Base-by-base conservation (phyloP, 306 rosid species). In the Glycyrrhiza uralensis region DNA sequence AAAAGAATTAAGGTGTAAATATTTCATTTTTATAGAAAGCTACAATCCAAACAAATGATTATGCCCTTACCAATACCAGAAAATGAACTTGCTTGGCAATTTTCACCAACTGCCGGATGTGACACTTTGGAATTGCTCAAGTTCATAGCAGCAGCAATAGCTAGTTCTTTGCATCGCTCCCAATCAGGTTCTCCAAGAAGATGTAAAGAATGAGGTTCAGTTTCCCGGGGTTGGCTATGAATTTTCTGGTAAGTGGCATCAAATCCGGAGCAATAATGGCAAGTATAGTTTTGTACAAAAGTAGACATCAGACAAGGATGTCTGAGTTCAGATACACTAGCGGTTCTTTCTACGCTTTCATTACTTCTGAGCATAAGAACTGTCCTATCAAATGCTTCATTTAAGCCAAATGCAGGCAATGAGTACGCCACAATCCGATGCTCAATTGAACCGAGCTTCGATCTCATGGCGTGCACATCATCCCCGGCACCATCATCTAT, bases 301-400 rank as follows among this genome's bases (percentile, higher is more conserved):
- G 82, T 77, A 32, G 83, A 73, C 55, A 83, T 78, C 66, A 86
- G 83, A 76, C 97, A 91, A 80, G 92, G 97, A 80, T 91, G 95
- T 69, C 87, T 74, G 52, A 88, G 66, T 75, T 86, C 79, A 70
- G 47, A 29, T 17, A 14, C 18, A 64, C 76, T 71, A 15, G 57
- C 19, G 5, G 29, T 52, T 33, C 49, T 81, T 45, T 75, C 80
- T 30, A 47, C 66, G 23, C 71, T 58, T 18, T 66, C 84, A 61
- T 72, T 76, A 29, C 76, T 82, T 71, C 74, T 78, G 39, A 86
- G 89, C 85, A 80, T 56, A 42, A 36, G 49, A 76, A 91, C 81
- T 1, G 87, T 81, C 84, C 94, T 80, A 52, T 91, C 92, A 87
- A 90, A 92, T 6, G 98, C 98, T 73, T 89, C 92, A 77, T 83